Percentiles rank a stretch among this genome's conserved stretches.
These are phyloP conservation scores for Leccinum fallax DNA, from an alignment of 1,284 basidiomycete genomes.

Conservation along the genomic window DNA sequence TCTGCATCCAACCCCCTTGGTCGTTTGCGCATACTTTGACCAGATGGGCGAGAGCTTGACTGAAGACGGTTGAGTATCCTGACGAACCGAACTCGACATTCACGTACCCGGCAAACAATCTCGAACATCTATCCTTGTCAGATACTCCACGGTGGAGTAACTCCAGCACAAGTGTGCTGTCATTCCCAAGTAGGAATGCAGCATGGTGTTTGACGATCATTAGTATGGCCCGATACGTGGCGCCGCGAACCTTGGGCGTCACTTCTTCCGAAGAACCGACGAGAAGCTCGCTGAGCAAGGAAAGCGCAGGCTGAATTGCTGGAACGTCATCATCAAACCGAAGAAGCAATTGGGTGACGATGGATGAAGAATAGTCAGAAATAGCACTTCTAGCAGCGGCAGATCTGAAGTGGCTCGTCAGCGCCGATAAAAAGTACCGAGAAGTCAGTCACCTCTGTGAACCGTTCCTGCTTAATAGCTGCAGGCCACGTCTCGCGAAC, in stretches of 20 bases:
- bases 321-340: slow-evolving; percentile 14
- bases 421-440: neutral
- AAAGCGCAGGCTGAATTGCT: slow-evolving; percentile 30
- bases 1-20: slow-evolving; percentile 33
- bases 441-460: slow-evolving; percentile 43
- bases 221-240: slow-evolving; percentile 46
- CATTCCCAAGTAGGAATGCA: slow-evolving; percentile 39
- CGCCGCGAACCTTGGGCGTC: slow-evolving; percentile 47
- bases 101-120: slow-evolving; percentile 69
- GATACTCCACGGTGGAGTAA: slow-evolving; percentile 50
- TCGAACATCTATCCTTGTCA: slow-evolving; percentile 58
- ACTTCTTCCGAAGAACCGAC: slow-evolving; percentile 49
- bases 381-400: slow-evolving; percentile 18
- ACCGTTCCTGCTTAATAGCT: slow-evolving; percentile 39
- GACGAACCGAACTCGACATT: neutral
- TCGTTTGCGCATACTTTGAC: slow-evolving; percentile 42
- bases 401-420: slow-evolving; percentile 22
- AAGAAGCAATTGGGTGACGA: slow-evolving; percentile 13
- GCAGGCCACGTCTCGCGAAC: slow-evolving; percentile 40
- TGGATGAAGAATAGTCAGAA: slow-evolving; percentile 27
- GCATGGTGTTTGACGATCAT: slow-evolving; percentile 52
- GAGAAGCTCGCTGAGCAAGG: slow-evolving; percentile 41
- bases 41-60: slow-evolving; percentile 52
- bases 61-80: slow-evolving; percentile 29
- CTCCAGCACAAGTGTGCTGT: slow-evolving; percentile 31